Percentiles rank a stretch among this genome's conserved stretches.
Evolutionary conservation across 345 rosid species (phyloP).

Genomic region (Eutrema yunnanense): DNA sequence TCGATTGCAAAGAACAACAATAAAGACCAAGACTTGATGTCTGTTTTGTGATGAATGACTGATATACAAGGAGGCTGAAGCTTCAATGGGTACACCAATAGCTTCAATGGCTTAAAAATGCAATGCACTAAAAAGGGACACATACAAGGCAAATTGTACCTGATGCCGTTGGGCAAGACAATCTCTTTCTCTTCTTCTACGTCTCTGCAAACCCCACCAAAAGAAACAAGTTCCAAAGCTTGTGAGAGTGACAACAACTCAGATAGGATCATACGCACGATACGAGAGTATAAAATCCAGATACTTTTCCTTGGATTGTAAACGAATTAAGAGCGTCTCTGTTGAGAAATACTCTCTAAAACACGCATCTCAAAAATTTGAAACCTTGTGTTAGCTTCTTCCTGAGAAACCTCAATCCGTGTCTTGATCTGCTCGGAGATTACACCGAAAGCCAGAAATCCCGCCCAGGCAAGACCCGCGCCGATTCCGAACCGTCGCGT

Average conservation of each 20-base stretch:
- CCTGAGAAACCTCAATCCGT: constrained; percentile 67
- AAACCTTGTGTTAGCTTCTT: constrained; percentile 80
- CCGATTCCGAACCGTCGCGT: constrained; percentile 88
- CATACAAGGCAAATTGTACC: constrained; percentile 35
- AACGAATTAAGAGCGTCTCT: neutral
- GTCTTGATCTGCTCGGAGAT: constrained; percentile 89
- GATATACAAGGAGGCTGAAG: neutral
- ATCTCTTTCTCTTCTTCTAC: constrained; percentile 69
- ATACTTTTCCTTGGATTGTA: neutral
- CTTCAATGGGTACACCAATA: neutral
- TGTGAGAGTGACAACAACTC: neutral
- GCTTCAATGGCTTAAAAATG: neutral
- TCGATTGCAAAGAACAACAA: neutral
- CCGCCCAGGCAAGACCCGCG: constrained; percentile 91
- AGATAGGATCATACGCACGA: neutral
- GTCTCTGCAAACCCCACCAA: constrained; percentile 38
- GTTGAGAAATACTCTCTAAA: neutral
- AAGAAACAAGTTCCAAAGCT: neutral
- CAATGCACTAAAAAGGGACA: neutral
- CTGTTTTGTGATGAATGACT: neutral
- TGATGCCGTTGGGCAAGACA: constrained; percentile 71
- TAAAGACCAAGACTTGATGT: neutral
- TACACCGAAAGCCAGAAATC: constrained; percentile 71
- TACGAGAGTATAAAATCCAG: neutral
- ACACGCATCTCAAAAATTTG: no score